phyloP scores from a whole-genome alignment of 495 filamentous ascomycete genomes.

The Penicillium subrubescens region DNA sequence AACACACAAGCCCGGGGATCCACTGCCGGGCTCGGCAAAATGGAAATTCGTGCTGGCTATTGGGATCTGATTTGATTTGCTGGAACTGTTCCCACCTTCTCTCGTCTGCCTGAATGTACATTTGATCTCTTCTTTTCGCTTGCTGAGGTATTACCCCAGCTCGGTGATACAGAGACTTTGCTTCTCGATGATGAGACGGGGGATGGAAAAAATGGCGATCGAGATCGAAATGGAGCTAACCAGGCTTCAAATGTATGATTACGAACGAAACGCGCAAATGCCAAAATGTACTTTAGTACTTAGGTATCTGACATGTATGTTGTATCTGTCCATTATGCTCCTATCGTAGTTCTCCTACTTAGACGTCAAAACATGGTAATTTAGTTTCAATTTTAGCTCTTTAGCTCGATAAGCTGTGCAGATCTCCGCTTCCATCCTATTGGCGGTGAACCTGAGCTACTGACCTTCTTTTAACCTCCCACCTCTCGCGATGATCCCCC shows the following conservation, averaged over 20 bases:
- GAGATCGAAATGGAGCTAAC: conserved; percentile 26
- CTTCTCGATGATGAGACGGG: conserved; percentile 15
- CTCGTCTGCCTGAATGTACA: conserved; percentile 11
- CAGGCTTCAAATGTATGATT: conserved; percentile 46
- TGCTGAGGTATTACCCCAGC: not conserved
- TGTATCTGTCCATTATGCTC: not conserved
- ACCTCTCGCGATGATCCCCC: conserved; percentile 60
- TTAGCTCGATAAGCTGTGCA: not conserved
- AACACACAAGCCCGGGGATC: not conserved
- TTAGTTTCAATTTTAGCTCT: not conserved
- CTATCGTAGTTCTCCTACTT: not conserved
- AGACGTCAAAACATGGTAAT: not conserved
- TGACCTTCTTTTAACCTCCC: conserved; percentile 9
- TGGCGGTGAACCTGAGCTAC: conserved; percentile 28
- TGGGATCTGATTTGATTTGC: conserved; percentile 12
- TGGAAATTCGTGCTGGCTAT: not conserved
- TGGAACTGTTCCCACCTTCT: conserved; percentile 14
- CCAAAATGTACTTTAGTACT: conserved; percentile 18
- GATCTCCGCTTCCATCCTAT: not conserved
- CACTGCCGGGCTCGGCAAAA: not conserved
- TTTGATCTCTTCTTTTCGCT: conserved; percentile 1
- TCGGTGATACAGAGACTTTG: not conserved
- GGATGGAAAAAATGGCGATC: conserved; percentile 18
- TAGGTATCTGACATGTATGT: not conserved
- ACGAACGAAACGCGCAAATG: conserved; percentile 49